Evolutionary conservation across 2,329 filamentous ascomycete species (phyloP).

Genomic region (Thelonectria rubi): DNA sequence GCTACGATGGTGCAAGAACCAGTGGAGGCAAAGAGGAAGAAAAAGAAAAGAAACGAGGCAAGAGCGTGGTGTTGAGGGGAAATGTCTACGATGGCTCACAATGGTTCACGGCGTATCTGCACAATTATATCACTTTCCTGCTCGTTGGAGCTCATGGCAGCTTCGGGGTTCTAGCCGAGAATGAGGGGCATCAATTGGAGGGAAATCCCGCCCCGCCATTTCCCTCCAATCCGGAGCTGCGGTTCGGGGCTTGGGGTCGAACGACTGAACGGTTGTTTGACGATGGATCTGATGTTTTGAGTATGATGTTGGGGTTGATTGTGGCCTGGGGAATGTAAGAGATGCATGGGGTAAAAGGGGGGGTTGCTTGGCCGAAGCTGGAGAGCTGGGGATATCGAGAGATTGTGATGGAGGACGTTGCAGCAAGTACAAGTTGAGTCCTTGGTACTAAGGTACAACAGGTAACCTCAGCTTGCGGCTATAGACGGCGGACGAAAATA

Average conservation of each 20-base stretch:
- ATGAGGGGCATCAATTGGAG: conserved; percentile 43
- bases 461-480: background rate
- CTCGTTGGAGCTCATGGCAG: conserved; percentile 22
- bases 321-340: background rate
- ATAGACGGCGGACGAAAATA: background rate
- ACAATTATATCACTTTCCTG: conserved; percentile 22
- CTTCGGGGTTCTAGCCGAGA: conserved; percentile 40
- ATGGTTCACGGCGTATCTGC: conserved; percentile 13
- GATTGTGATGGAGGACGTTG: background rate
- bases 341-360: background rate
- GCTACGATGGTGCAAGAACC: conserved; percentile 1
- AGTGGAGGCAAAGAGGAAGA: conserved; percentile 1
- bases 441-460: too few species aligned
- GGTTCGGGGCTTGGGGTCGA: conserved; percentile 1
- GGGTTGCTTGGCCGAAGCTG: background rate
- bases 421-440: background rate
- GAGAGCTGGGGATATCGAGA: background rate
- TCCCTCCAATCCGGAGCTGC: conserved; percentile 37
- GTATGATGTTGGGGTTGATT: conserved; percentile 30
- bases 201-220: conserved; percentile 33
- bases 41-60: conserved; percentile 13
- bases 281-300: conserved; percentile 32
- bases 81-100: background rate
- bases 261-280: conserved; percentile 4
- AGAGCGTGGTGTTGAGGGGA: conserved; percentile 4